A percentile compares a stretch with the other conserved stretches of the same genome.
Conservation (phyloP, 306 rosid species). For the Quillaja saponaria region DNA sequence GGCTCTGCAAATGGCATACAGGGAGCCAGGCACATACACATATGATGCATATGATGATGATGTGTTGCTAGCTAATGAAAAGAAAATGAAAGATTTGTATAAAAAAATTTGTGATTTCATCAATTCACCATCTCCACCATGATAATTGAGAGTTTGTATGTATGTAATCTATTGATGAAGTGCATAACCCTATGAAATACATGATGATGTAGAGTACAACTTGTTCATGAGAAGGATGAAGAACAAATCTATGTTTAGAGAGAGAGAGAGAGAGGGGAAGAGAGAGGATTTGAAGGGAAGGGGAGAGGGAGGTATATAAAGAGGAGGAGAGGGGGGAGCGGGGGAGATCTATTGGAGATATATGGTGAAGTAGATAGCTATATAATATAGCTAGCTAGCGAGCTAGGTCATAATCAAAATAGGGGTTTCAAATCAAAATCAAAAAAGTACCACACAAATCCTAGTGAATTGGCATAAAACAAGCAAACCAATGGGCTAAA, state of each 20-base stretch:
- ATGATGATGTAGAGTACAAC: no score
- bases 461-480: slow-evolving; percentile 60
- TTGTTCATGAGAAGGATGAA: slow-evolving; percentile 4
- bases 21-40: slow-evolving; percentile 96
- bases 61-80: background rate
- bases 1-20: slow-evolving; percentile 95
- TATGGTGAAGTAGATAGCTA: background rate
- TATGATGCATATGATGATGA: background rate
- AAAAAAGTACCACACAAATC: slow-evolving; percentile 50
- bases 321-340: slow-evolving; percentile 16
- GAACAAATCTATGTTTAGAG: slow-evolving; percentile 20
- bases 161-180: no score
- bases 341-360: slow-evolving; percentile 28
- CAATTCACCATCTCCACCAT: no score
- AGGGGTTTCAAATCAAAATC: slow-evolving; percentile 11
- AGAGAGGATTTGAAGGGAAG: slow-evolving; percentile 14
- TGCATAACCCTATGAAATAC: background rate
- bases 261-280: slow-evolving; percentile 20
- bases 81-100: background rate
- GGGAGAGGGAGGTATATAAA: slow-evolving; percentile 22
- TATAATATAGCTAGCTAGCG: background rate
- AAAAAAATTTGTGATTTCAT: no score
- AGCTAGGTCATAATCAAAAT: slow-evolving; percentile 56
- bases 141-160: background rate
- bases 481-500: slow-evolving; percentile 46